Percentiles rank a stretch among this genome's conserved stretches.
These are phyloP conservation scores for Pythium diclinum DNA, from an alignment of 352 stramenopile genomes.

Conservation along the genomic window DNA sequence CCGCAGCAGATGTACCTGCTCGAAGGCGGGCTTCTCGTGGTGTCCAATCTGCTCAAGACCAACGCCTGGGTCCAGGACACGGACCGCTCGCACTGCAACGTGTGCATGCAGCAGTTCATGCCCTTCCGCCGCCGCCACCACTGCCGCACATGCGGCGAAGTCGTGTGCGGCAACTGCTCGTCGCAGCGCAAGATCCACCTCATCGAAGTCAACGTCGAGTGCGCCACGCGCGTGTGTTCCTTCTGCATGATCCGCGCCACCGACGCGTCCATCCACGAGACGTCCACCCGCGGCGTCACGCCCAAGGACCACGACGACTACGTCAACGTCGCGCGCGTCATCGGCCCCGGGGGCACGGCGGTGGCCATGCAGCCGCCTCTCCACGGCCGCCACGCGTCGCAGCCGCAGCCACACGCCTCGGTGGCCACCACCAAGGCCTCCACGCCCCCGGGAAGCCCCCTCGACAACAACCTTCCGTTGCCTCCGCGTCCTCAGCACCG, in stretches of 20 bases:
- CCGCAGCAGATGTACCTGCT: slow-evolving; percentile 75
- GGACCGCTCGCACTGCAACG: slow-evolving; percentile 70
- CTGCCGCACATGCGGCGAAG: slow-evolving; percentile 78
- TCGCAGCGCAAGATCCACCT: slow-evolving; percentile 68
- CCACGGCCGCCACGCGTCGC: background rate
- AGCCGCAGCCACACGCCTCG: background rate
- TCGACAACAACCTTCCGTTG: background rate
- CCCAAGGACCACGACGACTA: background rate
- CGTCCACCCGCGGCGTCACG: slow-evolving; percentile 27
- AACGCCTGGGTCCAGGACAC: slow-evolving; percentile 70
- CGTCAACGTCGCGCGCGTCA: background rate
- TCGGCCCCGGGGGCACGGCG: background rate
- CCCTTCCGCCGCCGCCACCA: slow-evolving; percentile 74
- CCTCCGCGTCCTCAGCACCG: slow-evolving; percentile 2
- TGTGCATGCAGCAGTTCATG: slow-evolving; percentile 81
- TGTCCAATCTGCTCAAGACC: slow-evolving; percentile 62
- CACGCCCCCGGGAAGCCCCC: background rate
- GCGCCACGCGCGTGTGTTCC: slow-evolving; percentile 68
- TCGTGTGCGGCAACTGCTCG: slow-evolving; percentile 70
- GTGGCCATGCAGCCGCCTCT: background rate
- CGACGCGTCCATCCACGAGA: slow-evolving; percentile 62
- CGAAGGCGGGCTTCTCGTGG: slow-evolving; percentile 66
- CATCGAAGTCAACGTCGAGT: slow-evolving; percentile 79
- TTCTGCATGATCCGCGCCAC: slow-evolving; percentile 80
- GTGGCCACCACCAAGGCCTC: background rate